A percentile compares a stretch with the other conserved stretches of the same genome.
Evolutionary conservation across 1,284 basidiomycete species (phyloP).

Genomic region (Pseudozyma tsukubaensis): DNA sequence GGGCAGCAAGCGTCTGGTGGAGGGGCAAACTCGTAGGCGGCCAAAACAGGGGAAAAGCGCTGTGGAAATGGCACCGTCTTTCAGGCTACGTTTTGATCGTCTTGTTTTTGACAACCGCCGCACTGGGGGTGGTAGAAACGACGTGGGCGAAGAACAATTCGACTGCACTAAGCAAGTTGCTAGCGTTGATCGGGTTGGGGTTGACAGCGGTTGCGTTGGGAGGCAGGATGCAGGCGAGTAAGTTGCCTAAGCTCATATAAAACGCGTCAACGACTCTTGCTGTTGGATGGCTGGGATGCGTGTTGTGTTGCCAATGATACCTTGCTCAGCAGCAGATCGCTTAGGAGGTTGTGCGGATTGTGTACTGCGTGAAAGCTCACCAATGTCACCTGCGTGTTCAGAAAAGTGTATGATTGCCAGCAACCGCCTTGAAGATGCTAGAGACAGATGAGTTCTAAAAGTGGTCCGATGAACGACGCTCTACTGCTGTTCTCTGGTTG

Average conservation of each 20-base stretch:
- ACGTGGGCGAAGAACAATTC: slow-evolving; percentile 43
- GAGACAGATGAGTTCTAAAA: too few relatives aligned
- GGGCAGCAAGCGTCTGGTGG: slow-evolving; percentile 56
- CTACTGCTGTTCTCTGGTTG: too few relatives aligned
- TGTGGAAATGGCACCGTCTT: slow-evolving; percentile 55
- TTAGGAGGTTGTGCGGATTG: too few relatives aligned
- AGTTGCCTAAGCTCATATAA: slow-evolving; percentile 40
- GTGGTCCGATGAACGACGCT: too few relatives aligned
- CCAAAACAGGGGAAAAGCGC: slow-evolving; percentile 28
- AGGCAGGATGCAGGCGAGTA: slow-evolving; percentile 26
- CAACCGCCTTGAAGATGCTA: too few relatives aligned
- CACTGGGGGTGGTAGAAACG: slow-evolving; percentile 48
- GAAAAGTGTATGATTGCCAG: too few relatives aligned
- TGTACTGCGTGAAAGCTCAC: too few relatives aligned
- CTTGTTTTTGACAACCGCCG: slow-evolving; percentile 43
- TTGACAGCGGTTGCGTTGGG: slow-evolving; percentile 8
- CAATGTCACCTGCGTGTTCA: too few relatives aligned
- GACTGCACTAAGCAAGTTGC: slow-evolving; percentile 4
- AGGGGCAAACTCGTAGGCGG: slow-evolving; percentile 52
- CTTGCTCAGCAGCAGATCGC: too few relatives aligned
- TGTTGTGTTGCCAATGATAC: too few relatives aligned
- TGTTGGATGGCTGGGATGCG: too few relatives aligned
- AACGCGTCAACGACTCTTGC: too few relatives aligned
- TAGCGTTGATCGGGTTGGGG: slow-evolving; percentile 11
- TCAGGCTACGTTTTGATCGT: slow-evolving; percentile 52